These are phyloP conservation scores for Colletotrichum sublineola DNA, from an alignment of 2,329 filamentous ascomycete genomes.

Conservation along the genomic window DNA sequence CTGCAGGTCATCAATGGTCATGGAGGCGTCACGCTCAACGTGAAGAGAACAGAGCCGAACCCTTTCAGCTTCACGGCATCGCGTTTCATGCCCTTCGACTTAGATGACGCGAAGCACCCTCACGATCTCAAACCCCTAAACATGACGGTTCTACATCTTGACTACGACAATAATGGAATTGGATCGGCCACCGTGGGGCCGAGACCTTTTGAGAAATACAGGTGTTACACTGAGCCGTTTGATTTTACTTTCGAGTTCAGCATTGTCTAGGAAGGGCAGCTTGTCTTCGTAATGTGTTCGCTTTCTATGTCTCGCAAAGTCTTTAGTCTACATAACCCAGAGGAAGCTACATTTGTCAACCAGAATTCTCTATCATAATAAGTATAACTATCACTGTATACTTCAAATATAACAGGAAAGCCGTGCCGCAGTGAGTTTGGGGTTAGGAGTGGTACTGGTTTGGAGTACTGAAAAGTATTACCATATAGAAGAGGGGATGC, in stretches of 20 bases:
- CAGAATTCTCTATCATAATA: neutral
- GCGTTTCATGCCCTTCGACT: conserved; percentile 58
- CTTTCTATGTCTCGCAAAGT: neutral
- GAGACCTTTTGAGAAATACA: conserved; percentile 45
- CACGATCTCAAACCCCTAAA: conserved; percentile 59
- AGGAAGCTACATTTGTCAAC: too few species aligned
- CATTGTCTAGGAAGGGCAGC: neutral
- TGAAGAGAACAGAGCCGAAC: conserved; percentile 27
- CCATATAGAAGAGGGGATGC: too few species aligned
- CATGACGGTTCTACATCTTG: conserved; percentile 56
- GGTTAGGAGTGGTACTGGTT: too few species aligned
- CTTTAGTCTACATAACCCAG: too few species aligned
- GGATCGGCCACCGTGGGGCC: conserved; percentile 61
- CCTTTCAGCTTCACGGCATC: conserved; percentile 56
- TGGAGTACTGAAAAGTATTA: too few species aligned
- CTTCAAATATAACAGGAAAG: neutral
- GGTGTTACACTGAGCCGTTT: conserved; percentile 39
- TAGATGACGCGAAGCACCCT: conserved; percentile 58
- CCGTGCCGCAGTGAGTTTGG: too few species aligned
- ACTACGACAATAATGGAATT: conserved; percentile 58
- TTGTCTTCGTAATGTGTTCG: too few species aligned
- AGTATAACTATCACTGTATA: neutral
- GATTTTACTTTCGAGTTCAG: conserved; percentile 47
- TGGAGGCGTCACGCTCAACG: conserved; percentile 39
- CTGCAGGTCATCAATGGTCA: conserved; percentile 47